Conservation (phyloP, 2,329 filamentous ascomycete genomes). For the Trichoderma endophyticum region DNA sequence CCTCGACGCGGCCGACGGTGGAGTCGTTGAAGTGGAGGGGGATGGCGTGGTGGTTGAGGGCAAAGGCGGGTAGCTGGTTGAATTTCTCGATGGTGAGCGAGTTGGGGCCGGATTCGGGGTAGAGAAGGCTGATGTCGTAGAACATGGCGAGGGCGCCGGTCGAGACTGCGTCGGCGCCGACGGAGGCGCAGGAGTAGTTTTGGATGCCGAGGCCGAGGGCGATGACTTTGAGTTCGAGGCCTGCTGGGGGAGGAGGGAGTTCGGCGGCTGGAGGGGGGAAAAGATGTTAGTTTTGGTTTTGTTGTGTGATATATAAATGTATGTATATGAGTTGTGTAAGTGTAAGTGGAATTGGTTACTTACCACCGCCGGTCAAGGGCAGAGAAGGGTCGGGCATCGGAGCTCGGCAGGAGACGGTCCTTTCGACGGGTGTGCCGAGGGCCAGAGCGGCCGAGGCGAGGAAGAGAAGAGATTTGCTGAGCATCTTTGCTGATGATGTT, state of each 20-base stretch:
- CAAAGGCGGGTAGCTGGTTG: slow-evolving; percentile 37
- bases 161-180: slow-evolving; percentile 36
- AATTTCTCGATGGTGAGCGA: slow-evolving; percentile 42
- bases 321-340: neutral
- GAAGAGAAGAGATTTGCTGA: slow-evolving; percentile 33
- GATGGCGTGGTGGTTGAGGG: slow-evolving; percentile 41
- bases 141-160: slow-evolving; percentile 58
- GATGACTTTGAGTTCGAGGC: slow-evolving; percentile 49
- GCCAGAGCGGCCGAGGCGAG: slow-evolving; percentile 35
- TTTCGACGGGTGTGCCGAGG: slow-evolving; percentile 27
- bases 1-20: slow-evolving; percentile 28
- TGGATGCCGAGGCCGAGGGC: slow-evolving; percentile 63
- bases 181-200: slow-evolving; percentile 61
- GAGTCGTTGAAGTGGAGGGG: slow-evolving; percentile 47
- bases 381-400: slow-evolving; percentile 28
- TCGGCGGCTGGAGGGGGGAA: slow-evolving; percentile 35
- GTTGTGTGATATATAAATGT: neutral
- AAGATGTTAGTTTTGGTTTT: slow-evolving; percentile 20
- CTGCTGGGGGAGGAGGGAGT: slow-evolving; percentile 41
- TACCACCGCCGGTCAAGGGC: slow-evolving; percentile 40
- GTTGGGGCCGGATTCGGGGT: slow-evolving; percentile 40
- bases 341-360: slow-evolving; percentile 22
- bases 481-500: slow-evolving; percentile 26
- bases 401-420: slow-evolving; percentile 10
- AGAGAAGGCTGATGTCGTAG: slow-evolving; percentile 55